phyloP scores from a whole-genome alignment of 495 filamentous ascomycete species.

The Penicillium cataractarum region DNA sequence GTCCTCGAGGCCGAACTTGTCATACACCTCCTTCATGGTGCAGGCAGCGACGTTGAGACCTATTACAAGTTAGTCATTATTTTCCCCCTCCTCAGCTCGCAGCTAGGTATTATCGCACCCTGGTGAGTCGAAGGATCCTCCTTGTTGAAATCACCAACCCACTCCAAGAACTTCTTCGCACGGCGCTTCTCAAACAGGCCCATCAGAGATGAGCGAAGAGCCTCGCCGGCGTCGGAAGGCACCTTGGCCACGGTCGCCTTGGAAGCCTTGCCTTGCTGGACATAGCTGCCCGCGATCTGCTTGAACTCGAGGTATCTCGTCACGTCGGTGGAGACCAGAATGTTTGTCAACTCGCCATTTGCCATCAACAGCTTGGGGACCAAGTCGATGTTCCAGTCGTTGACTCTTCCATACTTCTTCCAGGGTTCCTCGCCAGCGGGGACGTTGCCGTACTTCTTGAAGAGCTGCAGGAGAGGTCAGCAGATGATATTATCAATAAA shows the following conservation, averaged over 20 bases:
- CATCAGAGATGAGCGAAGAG: slow-evolving; percentile 91
- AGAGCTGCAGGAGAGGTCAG: slow-evolving; percentile 62
- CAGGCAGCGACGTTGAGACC: slow-evolving; percentile 76
- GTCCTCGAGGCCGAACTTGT: slow-evolving; percentile 94
- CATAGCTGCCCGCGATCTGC: slow-evolving; percentile 96
- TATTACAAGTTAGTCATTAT: slow-evolving; percentile 44
- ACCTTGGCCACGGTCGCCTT: slow-evolving; percentile 95
- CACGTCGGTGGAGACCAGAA: slow-evolving; percentile 94
- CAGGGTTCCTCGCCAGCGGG: slow-evolving; percentile 83
- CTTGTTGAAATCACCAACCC: slow-evolving; percentile 87
- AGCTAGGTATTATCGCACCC: slow-evolving; percentile 55
- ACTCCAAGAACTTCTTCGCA: slow-evolving; percentile 96
- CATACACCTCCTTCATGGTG: slow-evolving; percentile 96
- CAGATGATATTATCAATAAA: not conserved
- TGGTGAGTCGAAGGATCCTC: slow-evolving; percentile 86
- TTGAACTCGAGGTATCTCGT: slow-evolving; percentile 98
- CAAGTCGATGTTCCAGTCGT: slow-evolving; percentile 99
- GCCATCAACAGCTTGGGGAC: slow-evolving; percentile 98
- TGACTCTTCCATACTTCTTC: slow-evolving; percentile 94
- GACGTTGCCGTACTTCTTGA: slow-evolving; percentile 92
- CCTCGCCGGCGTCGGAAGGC: slow-evolving; percentile 89
- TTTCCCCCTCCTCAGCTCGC: not conserved
- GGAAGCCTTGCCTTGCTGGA: slow-evolving; percentile 80
- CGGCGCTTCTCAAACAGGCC: slow-evolving; percentile 96
- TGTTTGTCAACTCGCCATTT: slow-evolving; percentile 97